Evolutionary conservation across 257 asterid species (phyloP).

Genomic region (Capsicum rhomboideum): DNA sequence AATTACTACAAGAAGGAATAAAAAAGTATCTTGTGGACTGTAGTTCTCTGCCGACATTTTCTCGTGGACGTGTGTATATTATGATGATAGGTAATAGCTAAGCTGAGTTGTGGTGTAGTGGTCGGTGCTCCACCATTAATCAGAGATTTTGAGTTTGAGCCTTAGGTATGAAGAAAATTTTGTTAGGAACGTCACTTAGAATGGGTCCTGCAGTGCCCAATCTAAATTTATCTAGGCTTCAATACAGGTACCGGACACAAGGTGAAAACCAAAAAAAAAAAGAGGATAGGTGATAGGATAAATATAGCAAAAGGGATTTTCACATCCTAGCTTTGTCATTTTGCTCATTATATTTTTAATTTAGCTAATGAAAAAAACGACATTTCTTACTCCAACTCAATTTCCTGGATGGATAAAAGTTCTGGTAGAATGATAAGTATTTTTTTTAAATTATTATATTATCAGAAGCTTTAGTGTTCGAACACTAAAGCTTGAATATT

Average conservation of each 20-base stretch:
- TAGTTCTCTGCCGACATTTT: slow-evolving; percentile 10
- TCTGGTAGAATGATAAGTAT: neutral
- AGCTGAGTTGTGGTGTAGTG: too few species aligned
- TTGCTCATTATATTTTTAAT: neutral
- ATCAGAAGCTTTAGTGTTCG: neutral
- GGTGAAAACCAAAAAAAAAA: too few species aligned
- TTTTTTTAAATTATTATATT: neutral
- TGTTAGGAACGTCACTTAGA: too few species aligned
- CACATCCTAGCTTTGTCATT: neutral
- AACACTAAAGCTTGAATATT: neutral
- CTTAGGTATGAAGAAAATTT: too few species aligned
- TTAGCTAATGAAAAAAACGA: neutral
- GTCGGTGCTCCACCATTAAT: too few species aligned
- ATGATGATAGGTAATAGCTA: too few species aligned
- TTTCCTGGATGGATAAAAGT: neutral
- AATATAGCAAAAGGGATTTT: neutral
- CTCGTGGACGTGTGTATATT: neutral
- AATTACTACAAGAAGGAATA: neutral
- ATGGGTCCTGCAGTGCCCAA: too few species aligned
- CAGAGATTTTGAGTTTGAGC: too few species aligned
- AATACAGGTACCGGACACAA: too few species aligned
- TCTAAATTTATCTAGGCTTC: too few species aligned
- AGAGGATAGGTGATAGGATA: neutral
- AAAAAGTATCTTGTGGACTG: neutral
- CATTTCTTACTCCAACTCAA: neutral